A percentile compares a stretch with the other conserved stretches of the same genome.
These are phyloP conservation scores for Saccharomycopsis hybrid DNA, from an alignment of 1,139 yeast genomes.

Conservation along the genomic window DNA sequence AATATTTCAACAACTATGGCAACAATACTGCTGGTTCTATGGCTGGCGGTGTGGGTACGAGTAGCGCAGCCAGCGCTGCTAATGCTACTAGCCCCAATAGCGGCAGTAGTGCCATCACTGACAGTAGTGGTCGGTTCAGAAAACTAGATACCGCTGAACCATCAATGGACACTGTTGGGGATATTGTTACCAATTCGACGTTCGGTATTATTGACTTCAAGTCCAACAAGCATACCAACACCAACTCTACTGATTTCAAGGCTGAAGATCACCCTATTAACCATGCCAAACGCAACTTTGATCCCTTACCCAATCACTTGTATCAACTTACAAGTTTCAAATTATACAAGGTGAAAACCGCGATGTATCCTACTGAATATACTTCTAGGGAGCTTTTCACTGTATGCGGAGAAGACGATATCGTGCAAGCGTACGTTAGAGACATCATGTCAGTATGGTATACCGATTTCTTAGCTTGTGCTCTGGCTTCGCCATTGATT, in stretches of 20 bases:
- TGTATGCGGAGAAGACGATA: conserved; percentile 17
- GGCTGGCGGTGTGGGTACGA: neutral
- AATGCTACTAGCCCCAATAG: neutral
- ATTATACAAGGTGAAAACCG: neutral
- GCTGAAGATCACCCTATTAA: conserved; percentile 6
- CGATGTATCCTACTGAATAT: neutral
- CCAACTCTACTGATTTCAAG: conserved; percentile 7
- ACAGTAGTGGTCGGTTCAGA: too few species aligned
- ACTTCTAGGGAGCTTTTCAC: neutral
- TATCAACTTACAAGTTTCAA: conserved; percentile 2
- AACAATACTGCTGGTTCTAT: neutral
- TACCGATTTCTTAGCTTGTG: conserved; percentile 1
- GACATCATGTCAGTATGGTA: conserved; percentile 9
- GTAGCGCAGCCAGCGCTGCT: neutral
- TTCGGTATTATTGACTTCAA: conserved; percentile 15
- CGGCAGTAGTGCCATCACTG: neutral
- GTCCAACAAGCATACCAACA: conserved; percentile 2
- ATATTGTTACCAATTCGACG: neutral
- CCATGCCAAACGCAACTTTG: conserved; percentile 7
- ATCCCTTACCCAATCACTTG: conserved; percentile 11
- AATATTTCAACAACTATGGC: neutral
- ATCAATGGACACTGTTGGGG: neutral
- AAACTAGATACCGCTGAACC: too few species aligned
- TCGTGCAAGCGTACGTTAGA: conserved; percentile 3
- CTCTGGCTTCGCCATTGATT: conserved; percentile 1